Percentiles rank a stretch among this genome's conserved stretches.
Conservation (phyloP, 2,329 filamentous ascomycete species). For the Huntiella decipiens region DNA sequence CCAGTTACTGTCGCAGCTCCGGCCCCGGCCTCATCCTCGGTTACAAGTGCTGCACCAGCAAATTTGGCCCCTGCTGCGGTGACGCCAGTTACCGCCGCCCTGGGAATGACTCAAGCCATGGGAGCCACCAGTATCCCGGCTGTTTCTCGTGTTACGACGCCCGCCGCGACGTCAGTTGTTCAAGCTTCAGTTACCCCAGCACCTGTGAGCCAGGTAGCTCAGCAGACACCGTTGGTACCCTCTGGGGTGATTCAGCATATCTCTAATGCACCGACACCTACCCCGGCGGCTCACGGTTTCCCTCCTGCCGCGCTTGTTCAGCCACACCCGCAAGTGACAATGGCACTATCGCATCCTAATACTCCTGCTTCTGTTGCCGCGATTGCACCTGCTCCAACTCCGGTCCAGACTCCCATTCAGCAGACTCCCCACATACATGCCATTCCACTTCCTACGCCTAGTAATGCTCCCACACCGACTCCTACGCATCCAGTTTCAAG, state of each 20-base stretch:
- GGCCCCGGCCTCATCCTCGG: background rate
- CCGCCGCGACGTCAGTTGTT: background rate
- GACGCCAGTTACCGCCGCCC: background rate
- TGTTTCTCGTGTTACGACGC: background rate
- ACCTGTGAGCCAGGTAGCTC: background rate
- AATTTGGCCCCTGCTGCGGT: background rate
- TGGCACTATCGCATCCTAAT: background rate
- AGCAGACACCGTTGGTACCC: background rate
- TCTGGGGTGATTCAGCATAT: background rate
- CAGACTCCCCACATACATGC: background rate
- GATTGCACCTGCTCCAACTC: background rate
- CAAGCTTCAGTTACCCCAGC: background rate
- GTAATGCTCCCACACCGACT: background rate
- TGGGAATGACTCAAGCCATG: background rate
- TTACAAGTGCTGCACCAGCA: background rate
- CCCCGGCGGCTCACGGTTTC: background rate
- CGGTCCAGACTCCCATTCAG: background rate
- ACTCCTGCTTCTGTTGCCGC: background rate
- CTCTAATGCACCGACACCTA: background rate
- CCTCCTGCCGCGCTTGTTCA: background rate
- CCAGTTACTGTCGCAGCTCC: background rate
- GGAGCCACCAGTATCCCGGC: background rate
- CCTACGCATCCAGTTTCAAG: background rate
- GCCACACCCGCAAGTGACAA: background rate
- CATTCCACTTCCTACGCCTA: slow-evolving; percentile 2